Percentiles rank a stretch among this genome's conserved stretches.
These are phyloP conservation scores for Aspergillus coremiiformis DNA, from an alignment of 495 filamentous ascomycete genomes.

Conservation along the genomic window DNA sequence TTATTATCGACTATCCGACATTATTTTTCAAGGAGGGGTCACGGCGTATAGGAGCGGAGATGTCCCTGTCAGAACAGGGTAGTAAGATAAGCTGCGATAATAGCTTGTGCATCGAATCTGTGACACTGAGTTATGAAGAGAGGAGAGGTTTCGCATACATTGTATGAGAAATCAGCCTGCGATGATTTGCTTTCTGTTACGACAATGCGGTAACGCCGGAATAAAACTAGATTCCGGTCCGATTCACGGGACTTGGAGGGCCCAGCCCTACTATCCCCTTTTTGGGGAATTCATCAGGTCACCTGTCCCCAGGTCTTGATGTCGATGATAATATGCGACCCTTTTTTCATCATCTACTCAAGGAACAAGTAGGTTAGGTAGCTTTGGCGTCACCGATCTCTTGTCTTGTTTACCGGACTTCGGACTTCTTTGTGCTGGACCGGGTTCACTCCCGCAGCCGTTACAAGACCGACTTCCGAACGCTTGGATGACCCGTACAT, in stretches of 20 bases:
- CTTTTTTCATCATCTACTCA: not conserved
- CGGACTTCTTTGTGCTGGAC: not conserved
- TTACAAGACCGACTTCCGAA: not conserved
- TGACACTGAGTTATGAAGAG: conserved; percentile 4
- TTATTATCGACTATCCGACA: conserved; percentile 37
- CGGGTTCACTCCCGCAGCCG: not conserved
- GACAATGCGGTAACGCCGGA: conserved; percentile 17
- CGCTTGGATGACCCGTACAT: not conserved
- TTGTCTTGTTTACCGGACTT: not conserved
- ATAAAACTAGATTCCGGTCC: conserved; percentile 28
- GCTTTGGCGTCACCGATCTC: not conserved
- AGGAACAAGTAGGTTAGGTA: not conserved
- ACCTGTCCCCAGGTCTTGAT: not conserved
- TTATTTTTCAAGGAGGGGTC: conserved; percentile 27
- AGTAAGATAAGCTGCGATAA: conserved; percentile 1
- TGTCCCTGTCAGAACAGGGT: conserved; percentile 20
- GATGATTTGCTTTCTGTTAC: conserved; percentile 32
- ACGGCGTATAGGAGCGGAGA: conserved; percentile 10
- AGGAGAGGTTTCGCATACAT: conserved; percentile 6
- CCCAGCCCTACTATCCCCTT: conserved; percentile 32
- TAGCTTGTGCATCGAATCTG: conserved; percentile 22
- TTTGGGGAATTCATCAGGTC: conserved; percentile 16
- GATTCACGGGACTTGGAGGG: conserved; percentile 31
- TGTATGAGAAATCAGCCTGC: conserved; percentile 30
- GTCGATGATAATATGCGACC: not conserved